Conservation (phyloP, 2,329 filamentous ascomycete species). For the Neonectria hederae region DNA sequence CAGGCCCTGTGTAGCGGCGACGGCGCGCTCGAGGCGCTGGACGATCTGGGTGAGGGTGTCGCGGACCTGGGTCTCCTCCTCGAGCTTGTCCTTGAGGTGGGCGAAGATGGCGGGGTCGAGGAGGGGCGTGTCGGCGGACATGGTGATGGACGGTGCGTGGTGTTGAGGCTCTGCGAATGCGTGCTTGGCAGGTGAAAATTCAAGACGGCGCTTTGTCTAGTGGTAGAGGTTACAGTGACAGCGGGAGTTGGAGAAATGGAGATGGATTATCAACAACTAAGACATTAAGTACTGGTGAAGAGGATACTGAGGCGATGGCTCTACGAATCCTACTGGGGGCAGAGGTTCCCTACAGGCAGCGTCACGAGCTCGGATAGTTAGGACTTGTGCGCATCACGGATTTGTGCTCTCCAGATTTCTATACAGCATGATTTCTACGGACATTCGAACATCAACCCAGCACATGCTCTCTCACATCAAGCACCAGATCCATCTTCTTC, state of each 20-base stretch:
- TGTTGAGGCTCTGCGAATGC: constrained; percentile 24
- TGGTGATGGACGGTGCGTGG: constrained; percentile 30
- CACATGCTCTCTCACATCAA: too few species aligned
- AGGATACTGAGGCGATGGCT: background rate
- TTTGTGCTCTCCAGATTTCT: background rate
- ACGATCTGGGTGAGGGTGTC: constrained; percentile 86
- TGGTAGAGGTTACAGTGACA: background rate
- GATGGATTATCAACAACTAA: background rate
- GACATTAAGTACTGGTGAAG: too few species aligned
- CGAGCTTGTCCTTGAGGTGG: constrained; percentile 86
- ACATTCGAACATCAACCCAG: background rate
- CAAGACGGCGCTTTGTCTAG: background rate
- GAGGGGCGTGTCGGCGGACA: constrained; percentile 48
- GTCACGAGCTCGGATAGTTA: background rate
- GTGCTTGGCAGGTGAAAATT: constrained; percentile 24
- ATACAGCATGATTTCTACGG: background rate
- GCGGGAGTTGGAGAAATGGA: background rate
- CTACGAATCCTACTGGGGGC: background rate
- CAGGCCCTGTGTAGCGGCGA: constrained; percentile 81
- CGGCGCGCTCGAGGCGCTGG: constrained; percentile 84
- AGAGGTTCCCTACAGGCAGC: background rate
- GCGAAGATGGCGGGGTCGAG: constrained; percentile 87
- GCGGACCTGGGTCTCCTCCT: constrained; percentile 83
- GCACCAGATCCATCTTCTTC: constrained; percentile 56
- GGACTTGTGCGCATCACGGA: too few species aligned